Evolutionary conservation across 2,329 filamentous ascomycete species (phyloP).

Genomic region (Trichoderma semiorbis): DNA sequence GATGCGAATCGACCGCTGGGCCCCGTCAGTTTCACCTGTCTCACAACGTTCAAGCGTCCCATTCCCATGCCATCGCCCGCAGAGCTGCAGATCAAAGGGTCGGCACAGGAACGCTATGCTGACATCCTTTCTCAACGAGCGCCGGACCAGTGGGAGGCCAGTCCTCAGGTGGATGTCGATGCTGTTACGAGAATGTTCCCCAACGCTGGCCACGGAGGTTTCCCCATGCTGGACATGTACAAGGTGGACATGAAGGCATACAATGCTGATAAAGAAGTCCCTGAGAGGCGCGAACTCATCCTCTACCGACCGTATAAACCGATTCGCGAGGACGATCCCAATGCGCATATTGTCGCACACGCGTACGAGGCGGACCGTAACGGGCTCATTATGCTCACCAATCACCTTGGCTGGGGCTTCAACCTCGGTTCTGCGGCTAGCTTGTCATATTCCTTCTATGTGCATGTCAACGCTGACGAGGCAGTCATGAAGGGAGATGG

Average conservation of each 20-base stretch:
- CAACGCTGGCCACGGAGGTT: conserved; percentile 38
- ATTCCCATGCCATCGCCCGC: conserved; percentile 34
- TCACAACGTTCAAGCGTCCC: conserved; percentile 51
- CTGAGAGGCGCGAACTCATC: conserved; percentile 47
- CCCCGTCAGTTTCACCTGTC: conserved; percentile 47
- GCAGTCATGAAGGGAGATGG: conserved; percentile 44
- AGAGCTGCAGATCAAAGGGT: conserved; percentile 35
- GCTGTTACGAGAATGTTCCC: conserved; percentile 36
- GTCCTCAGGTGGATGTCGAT: conserved; percentile 46
- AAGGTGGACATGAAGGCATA: conserved; percentile 51
- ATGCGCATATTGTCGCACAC: conserved; percentile 47
- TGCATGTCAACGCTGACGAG: conserved; percentile 49
- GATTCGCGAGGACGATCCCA: conserved; percentile 38
- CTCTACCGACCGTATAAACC: conserved; percentile 48
- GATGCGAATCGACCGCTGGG: conserved; percentile 40
- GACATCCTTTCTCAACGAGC: conserved; percentile 37
- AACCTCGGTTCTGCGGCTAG: conserved; percentile 42
- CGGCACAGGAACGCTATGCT: conserved; percentile 43
- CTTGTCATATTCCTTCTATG: conserved; percentile 50
- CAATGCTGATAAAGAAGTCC: conserved; percentile 41
- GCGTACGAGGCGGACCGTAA: conserved; percentile 54
- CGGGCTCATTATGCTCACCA: conserved; percentile 49
- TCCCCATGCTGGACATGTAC: conserved; percentile 51
- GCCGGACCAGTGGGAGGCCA: conserved; percentile 42
- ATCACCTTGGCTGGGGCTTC: conserved; percentile 46